A percentile compares a stretch with the other conserved stretches of the same genome.
Evolutionary conservation across 306 rosid species (phyloP).

Genomic region (Corylus heterophylla): DNA sequence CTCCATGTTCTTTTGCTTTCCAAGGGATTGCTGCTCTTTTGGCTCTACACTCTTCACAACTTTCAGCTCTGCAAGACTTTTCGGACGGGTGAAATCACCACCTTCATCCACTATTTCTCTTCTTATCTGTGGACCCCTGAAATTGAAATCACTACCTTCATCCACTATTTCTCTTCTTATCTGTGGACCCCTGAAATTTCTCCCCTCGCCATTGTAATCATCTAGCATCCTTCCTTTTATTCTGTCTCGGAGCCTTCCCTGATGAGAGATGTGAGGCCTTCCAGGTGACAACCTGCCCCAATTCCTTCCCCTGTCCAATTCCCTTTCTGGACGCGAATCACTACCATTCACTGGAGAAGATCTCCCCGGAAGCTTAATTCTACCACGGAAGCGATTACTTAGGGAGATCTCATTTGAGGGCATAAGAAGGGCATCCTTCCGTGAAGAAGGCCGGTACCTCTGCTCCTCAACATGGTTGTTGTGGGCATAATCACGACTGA

Average conservation of each 20-base stretch:
- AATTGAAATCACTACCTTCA: background rate
- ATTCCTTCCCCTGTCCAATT: constrained; percentile 54
- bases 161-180: constrained; percentile 42
- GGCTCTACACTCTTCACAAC: constrained; percentile 40
- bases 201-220: constrained; percentile 47
- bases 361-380: constrained; percentile 68
- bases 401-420: constrained; percentile 56
- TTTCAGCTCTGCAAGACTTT: constrained; percentile 71
- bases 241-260: constrained; percentile 73
- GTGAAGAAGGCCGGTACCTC: constrained; percentile 38
- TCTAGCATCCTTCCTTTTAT: constrained; percentile 63
- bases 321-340: constrained; percentile 54
- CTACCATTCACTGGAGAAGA: constrained; percentile 42
- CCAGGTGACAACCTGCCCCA: constrained; percentile 63
- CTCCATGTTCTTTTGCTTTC: constrained; percentile 54
- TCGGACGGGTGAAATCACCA: constrained; percentile 55
- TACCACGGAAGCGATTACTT: constrained; percentile 76
- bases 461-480: constrained; percentile 58
- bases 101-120: constrained; percentile 50
- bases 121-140: constrained; percentile 39
- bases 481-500: constrained; percentile 52
- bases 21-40: constrained; percentile 57
- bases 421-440: constrained; percentile 54
- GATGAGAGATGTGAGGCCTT: constrained; percentile 50
- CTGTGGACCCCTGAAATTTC: constrained; percentile 43